phyloP scores from a whole-genome alignment of 495 filamentous ascomycete species.

The Paragyromitra xinjiangensis region DNA sequence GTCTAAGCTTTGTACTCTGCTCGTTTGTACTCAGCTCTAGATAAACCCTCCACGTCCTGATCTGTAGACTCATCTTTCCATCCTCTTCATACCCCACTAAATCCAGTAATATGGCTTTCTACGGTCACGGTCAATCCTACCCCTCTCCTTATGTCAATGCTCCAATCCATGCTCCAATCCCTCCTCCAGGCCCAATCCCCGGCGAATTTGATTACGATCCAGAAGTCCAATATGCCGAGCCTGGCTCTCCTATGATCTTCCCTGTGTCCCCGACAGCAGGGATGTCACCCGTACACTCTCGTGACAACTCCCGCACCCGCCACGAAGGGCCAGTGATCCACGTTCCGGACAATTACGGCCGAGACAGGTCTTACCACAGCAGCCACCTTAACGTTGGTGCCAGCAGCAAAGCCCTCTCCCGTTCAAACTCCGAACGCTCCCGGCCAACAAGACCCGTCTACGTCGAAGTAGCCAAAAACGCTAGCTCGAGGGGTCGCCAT shows the following conservation, averaged over 20 bases:
- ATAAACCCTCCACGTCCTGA: slow-evolving; percentile 18
- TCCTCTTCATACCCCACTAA: neutral
- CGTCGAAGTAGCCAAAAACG: slow-evolving; percentile 23
- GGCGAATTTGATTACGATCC: slow-evolving; percentile 15
- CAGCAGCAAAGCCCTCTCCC: slow-evolving; percentile 24
- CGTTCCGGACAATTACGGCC: slow-evolving; percentile 24
- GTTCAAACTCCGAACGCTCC: slow-evolving; percentile 49
- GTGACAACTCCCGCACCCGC: slow-evolving; percentile 45
- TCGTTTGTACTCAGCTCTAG: slow-evolving; percentile 19
- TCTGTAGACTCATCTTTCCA: slow-evolving; percentile 14
- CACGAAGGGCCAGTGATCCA: slow-evolving; percentile 27
- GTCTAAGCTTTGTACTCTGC: slow-evolving; percentile 4
- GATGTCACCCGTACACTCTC: slow-evolving; percentile 38
- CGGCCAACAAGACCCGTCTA: slow-evolving; percentile 15
- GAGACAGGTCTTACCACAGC: slow-evolving; percentile 29
- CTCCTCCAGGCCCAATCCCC: slow-evolving; percentile 33
- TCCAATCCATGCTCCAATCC: slow-evolving; percentile 8
- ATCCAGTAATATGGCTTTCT: slow-evolving; percentile 13
- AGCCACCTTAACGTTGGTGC: slow-evolving; percentile 21
- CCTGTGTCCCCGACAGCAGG: slow-evolving; percentile 41
- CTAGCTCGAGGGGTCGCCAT: slow-evolving; percentile 24
- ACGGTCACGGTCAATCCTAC: slow-evolving; percentile 3
- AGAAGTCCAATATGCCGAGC: slow-evolving; percentile 44
- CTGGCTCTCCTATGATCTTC: slow-evolving; percentile 41
- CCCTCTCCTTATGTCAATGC: slow-evolving; percentile 33